Conservation (phyloP, 75 land plant genomes). For the Selaginella moellendorffii region DNA sequence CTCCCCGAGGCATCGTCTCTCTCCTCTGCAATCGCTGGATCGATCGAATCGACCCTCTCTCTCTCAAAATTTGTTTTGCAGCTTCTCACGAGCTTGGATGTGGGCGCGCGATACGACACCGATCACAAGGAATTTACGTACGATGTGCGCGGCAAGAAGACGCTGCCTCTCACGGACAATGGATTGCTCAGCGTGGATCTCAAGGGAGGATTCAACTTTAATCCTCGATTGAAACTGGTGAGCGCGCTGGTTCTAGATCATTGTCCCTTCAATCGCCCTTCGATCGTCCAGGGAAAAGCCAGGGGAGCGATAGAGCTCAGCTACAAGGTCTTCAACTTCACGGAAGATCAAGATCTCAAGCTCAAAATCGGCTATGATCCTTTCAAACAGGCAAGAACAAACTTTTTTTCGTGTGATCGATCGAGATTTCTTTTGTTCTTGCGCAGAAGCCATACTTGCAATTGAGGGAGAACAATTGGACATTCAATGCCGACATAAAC, state of each 20-base stretch:
- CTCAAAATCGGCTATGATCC: conserved; percentile 68
- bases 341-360: conserved; percentile 67
- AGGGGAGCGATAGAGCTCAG: conserved; percentile 58
- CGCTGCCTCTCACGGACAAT: conserved; percentile 39
- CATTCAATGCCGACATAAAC: conserved; percentile 49
- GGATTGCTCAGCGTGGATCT: conserved; percentile 41
- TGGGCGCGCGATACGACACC: conserved; percentile 27
- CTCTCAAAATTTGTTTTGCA: too few relatives aligned
- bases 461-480: conserved; percentile 86
- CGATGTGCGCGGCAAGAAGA: conserved; percentile 42
- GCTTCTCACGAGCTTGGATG: conserved; percentile 34
- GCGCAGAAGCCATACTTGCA: conserved; percentile 73
- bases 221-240: conserved; percentile 48
- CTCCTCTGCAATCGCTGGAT: not conserved
- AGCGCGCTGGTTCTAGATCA: too few relatives aligned
- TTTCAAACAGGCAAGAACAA: conserved; percentile 55
- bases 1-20: conserved; percentile 25
- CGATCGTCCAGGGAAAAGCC: conserved; percentile 41
- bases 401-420: not conserved
- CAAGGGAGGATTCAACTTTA: conserved; percentile 46
- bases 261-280: too few relatives aligned
- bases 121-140: conserved; percentile 20
- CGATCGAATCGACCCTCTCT: not conserved
- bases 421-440: too few relatives aligned
- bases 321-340: conserved; percentile 53